Evolutionary conservation across 129 eudicot species (phyloP).

Genomic region (Chrysanthemum lavandulifolium): DNA sequence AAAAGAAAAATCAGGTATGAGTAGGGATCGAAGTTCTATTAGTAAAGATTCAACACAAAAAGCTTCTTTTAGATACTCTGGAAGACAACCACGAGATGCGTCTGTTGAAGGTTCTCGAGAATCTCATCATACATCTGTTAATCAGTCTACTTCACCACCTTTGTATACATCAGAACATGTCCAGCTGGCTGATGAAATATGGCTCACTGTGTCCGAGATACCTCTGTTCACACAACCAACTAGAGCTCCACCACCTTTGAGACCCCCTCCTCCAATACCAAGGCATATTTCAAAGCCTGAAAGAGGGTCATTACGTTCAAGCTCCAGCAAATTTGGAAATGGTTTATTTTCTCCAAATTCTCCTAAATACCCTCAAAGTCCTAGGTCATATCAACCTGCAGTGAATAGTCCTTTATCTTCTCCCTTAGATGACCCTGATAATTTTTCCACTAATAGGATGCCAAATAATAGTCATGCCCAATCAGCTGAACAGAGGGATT

Average conservation of each 20-base stretch:
- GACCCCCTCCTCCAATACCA: conserved; percentile 91
- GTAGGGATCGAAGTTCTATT: neutral
- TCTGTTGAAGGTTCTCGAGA: conserved; percentile 39
- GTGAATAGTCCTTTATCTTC: conserved; percentile 44
- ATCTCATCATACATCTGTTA: conserved; percentile 49
- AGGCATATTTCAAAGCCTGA: conserved; percentile 53
- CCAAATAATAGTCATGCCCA: conserved; percentile 33
- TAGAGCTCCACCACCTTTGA: conserved; percentile 90
- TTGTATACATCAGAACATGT: conserved; percentile 10
- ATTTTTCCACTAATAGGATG: conserved; percentile 56
- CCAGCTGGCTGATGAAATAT: conserved; percentile 57
- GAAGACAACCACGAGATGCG: conserved; percentile 22
- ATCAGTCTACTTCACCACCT: conserved; percentile 53
- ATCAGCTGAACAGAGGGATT: conserved; percentile 46
- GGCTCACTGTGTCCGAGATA: conserved; percentile 88
- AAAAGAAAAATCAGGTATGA: conserved; percentile 27
- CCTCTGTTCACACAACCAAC: conserved; percentile 91
- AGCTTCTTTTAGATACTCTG: conserved; percentile 45
- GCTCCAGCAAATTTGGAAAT: conserved; percentile 44
- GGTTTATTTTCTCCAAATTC: conserved; percentile 38
- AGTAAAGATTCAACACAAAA: conserved; percentile 41
- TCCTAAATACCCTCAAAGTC: conserved; percentile 41
- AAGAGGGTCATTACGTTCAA: conserved; percentile 42
- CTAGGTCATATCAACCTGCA: conserved; percentile 23
- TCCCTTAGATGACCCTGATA: conserved; percentile 70